Evolutionary conservation across 148 eudicot species (phyloP).

Genomic region (Bassia scoparia): DNA sequence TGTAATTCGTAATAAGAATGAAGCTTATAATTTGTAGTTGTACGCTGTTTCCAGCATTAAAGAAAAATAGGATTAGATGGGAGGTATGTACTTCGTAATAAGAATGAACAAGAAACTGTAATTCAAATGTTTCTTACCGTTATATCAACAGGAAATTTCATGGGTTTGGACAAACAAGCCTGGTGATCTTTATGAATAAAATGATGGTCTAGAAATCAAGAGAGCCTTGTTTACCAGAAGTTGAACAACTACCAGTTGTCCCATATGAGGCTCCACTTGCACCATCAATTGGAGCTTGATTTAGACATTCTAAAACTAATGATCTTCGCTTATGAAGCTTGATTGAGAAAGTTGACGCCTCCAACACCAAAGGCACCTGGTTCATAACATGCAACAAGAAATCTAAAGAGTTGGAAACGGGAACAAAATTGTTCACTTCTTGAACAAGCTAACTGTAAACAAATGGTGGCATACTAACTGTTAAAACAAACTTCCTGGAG

Average conservation of each 20-base stretch:
- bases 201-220: slow-evolving; percentile 50
- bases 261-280: slow-evolving; percentile 83
- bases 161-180: background rate
- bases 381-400: slow-evolving; percentile 4
- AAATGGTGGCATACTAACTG: background rate
- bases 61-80: background rate
- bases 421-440: background rate
- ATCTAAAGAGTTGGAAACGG: background rate
- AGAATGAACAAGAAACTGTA: background rate
- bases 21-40: background rate
- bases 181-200: background rate
- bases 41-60: background rate
- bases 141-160: background rate
- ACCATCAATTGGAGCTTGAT: slow-evolving; percentile 95
- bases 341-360: slow-evolving; percentile 83
- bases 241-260: slow-evolving; percentile 71
- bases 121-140: background rate
- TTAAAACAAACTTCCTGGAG: too few species aligned
- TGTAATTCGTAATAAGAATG: background rate
- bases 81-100: too few species aligned
- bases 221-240: slow-evolving; percentile 51
- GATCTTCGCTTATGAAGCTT: slow-evolving; percentile 76
- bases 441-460: background rate
- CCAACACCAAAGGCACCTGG: slow-evolving; percentile 83
- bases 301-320: slow-evolving; percentile 75